Percentiles rank a stretch among this genome's conserved stretches.
These are phyloP conservation scores for Monosiga brevicollis DNA, from an alignment of 78 protist species.

Conservation along the genomic window DNA sequence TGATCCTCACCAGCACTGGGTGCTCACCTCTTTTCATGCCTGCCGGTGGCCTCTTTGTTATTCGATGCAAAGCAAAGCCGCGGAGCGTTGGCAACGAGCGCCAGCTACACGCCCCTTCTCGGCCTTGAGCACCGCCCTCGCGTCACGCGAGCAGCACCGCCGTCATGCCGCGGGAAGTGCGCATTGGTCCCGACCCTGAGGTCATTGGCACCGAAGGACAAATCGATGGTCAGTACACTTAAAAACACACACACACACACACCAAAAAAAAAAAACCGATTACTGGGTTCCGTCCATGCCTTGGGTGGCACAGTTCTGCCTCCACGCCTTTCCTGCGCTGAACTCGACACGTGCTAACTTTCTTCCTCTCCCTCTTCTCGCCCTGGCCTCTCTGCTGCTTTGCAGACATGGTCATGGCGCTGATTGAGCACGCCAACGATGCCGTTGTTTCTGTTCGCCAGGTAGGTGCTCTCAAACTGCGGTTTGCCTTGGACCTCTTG, in stretches of 20 bases:
- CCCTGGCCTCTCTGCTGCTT: neutral
- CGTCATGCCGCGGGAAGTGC: too few species aligned
- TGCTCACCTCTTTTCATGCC: too few species aligned
- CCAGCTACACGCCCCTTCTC: too few species aligned
- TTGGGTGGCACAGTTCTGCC: neutral
- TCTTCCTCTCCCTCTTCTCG: too few species aligned
- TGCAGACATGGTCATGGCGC: neutral
- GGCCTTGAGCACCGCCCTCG: too few species aligned
- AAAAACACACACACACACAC: neutral
- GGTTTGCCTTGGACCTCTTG: neutral
- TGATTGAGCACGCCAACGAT: neutral
- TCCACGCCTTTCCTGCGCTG: neutral
- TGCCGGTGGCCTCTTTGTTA: too few species aligned
- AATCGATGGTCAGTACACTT: neutral
- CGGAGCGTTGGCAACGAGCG: too few species aligned
- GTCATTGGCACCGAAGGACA: neutral
- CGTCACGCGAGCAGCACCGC: too few species aligned
- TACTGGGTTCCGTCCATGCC: neutral
- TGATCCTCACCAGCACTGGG: too few species aligned
- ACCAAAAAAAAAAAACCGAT: neutral
- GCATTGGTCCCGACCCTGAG: neutral
- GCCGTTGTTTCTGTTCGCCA: neutral
- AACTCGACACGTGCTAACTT: neutral
- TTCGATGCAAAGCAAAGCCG: too few species aligned
- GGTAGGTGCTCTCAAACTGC: neutral